Evolutionary conservation across 352 stramenopile species (phyloP).

Genomic region (Phytophthora lateralis): DNA sequence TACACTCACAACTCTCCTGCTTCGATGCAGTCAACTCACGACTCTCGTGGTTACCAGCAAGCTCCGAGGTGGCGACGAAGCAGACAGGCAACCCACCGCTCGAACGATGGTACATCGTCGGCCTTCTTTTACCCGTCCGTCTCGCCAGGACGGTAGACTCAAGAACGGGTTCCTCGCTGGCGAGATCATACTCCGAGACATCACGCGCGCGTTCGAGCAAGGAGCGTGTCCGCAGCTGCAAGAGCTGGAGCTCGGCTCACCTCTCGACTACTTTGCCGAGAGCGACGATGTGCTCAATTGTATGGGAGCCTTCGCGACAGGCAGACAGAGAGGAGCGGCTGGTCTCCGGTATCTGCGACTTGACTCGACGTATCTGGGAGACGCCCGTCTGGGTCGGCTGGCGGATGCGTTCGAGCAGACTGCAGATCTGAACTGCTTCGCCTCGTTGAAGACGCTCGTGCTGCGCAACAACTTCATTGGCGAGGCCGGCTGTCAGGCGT

Average conservation of each 20-base stretch:
- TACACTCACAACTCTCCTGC: slow-evolving; percentile 38
- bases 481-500: slow-evolving; percentile 42
- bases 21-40: slow-evolving; percentile 41
- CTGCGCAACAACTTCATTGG: slow-evolving; percentile 70
- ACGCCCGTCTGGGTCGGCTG: slow-evolving; percentile 44
- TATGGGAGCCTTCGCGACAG: slow-evolving; percentile 42
- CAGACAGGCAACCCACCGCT: slow-evolving; percentile 1
- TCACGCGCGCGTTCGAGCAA: slow-evolving; percentile 34
- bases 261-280: slow-evolving; percentile 65
- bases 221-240: slow-evolving; percentile 42
- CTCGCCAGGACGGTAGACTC: slow-evolving; percentile 3
- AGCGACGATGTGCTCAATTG: slow-evolving; percentile 48
- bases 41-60: slow-evolving; percentile 52
- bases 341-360: slow-evolving; percentile 43
- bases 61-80: slow-evolving; percentile 6
- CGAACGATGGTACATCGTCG: slow-evolving; percentile 18
- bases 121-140: slow-evolving; percentile 25
- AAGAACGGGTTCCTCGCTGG: slow-evolving; percentile 18
- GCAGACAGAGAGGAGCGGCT: slow-evolving; percentile 6
- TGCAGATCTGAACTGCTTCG: slow-evolving; percentile 32
- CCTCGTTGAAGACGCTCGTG: slow-evolving; percentile 39
- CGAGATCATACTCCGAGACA: slow-evolving; percentile 28
- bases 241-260: slow-evolving; percentile 43
- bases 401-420: slow-evolving; percentile 33
- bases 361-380: slow-evolving; percentile 64